phyloP scores from a whole-genome alignment of 805 yeast genomes.

The Pichia occidentalis region DNA sequence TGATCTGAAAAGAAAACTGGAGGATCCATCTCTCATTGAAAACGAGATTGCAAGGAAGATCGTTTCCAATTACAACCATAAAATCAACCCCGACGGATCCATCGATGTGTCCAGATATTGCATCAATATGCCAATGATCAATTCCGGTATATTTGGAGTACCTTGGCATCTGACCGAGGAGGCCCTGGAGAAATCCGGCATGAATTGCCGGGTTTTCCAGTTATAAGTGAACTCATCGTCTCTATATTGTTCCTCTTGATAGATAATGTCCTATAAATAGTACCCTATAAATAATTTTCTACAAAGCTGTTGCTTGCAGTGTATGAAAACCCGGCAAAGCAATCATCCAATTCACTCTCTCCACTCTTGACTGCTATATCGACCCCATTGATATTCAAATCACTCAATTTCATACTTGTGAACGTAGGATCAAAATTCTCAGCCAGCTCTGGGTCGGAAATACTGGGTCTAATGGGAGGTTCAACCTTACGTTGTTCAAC shows the following conservation, averaged over 20 bases:
- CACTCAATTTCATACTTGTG: slow-evolving; percentile 47
- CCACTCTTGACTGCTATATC: background rate
- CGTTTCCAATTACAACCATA: slow-evolving; percentile 1
- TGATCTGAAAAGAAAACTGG: slow-evolving; percentile 38
- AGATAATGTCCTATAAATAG: background rate
- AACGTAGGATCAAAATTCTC: slow-evolving; percentile 76
- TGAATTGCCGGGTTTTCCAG: slow-evolving; percentile 43
- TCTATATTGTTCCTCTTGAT: too few relatives aligned
- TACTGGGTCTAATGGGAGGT: slow-evolving; percentile 73
- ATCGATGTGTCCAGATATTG: background rate
- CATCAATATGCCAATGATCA: slow-evolving; percentile 68
- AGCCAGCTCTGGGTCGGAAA: slow-evolving; percentile 66
- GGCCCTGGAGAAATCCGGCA: slow-evolving; percentile 33
- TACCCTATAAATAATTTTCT: slow-evolving; percentile 22
- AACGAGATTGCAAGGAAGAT: slow-evolving; percentile 5
- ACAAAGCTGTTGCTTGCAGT: slow-evolving; percentile 35
- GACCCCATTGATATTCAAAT: slow-evolving; percentile 8
- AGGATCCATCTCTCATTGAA: slow-evolving; percentile 11
- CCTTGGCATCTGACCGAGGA: slow-evolving; percentile 70
- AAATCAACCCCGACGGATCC: background rate
- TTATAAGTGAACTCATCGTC: too few relatives aligned
- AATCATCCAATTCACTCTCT: slow-evolving; percentile 8
- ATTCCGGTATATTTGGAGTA: slow-evolving; percentile 72
- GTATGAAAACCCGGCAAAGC: slow-evolving; percentile 40
- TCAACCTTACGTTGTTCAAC: slow-evolving; percentile 40